Evolutionary conservation across 257 asterid species (phyloP).

Genomic region (Solanum sejunctum): DNA sequence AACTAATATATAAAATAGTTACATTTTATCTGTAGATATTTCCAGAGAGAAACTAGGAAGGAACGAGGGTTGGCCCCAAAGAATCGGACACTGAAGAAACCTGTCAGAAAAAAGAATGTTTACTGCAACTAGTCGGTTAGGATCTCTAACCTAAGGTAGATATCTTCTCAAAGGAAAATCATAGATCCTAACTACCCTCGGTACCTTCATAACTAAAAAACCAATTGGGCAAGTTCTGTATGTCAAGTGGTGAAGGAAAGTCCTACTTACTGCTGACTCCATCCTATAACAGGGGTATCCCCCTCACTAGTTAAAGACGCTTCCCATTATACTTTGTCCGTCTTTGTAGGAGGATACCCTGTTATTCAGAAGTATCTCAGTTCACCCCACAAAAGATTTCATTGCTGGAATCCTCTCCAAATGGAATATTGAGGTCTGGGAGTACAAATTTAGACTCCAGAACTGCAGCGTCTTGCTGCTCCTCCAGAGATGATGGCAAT

Average conservation of each 20-base stretch:
- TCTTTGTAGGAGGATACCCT: not conserved
- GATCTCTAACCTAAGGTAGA: constrained; percentile 2
- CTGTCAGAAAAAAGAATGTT: not conserved
- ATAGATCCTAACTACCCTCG: constrained; percentile 6
- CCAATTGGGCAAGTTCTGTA: not conserved
- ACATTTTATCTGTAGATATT: not conserved
- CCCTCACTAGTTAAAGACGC: not conserved
- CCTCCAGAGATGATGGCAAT: not conserved
- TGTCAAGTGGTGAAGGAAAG: not conserved
- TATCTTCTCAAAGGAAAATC: not conserved
- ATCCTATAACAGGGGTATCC: not conserved
- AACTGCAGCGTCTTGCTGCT: not conserved
- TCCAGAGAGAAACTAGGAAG: not conserved
- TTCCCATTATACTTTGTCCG: not conserved
- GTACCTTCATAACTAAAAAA: not conserved
- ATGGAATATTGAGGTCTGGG: constrained; percentile 34
- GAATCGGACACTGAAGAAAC: constrained; percentile 4
- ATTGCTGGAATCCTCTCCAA: constrained; percentile 15
- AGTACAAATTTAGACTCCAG: constrained; percentile 11
- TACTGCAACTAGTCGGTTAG: not conserved
- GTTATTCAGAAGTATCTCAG: not conserved
- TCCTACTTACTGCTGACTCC: not conserved
- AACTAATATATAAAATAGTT: not conserved
- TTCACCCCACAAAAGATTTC: not conserved
- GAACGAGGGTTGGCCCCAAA: constrained; percentile 5